These are phyloP conservation scores for Xylaria palmicola DNA, from an alignment of 495 filamentous ascomycete species.

Conservation along the genomic window DNA sequence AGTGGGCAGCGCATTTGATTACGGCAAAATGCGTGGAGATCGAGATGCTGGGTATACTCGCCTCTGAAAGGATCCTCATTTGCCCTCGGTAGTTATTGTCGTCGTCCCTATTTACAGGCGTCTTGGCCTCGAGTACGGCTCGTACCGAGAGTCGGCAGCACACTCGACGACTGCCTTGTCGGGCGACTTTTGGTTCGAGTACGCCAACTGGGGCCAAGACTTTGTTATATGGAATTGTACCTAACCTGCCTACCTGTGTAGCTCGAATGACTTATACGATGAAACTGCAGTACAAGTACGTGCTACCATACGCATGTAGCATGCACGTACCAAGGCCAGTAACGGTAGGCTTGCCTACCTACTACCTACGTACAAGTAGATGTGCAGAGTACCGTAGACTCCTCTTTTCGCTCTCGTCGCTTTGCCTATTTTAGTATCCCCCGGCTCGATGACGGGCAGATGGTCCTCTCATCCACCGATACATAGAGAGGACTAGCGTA, in stretches of 20 bases:
- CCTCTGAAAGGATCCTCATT: not conserved
- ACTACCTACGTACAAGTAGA: too few species aligned
- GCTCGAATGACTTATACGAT: constrained; percentile 2
- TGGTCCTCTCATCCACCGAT: not conserved
- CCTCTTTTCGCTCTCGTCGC: not conserved
- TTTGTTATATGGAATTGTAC: constrained; percentile 2
- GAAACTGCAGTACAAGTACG: too few species aligned
- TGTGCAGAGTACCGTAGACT: too few species aligned
- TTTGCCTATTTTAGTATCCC: constrained; percentile 12
- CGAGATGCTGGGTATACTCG: not conserved
- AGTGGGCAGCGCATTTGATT: not conserved
- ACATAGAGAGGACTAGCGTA: not conserved
- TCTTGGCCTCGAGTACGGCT: constrained; percentile 5
- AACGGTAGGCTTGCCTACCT: too few species aligned
- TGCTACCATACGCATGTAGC: too few species aligned
- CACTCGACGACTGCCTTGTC: constrained; percentile 13
- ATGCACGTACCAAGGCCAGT: not conserved
- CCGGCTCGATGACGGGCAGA: constrained; percentile 4
- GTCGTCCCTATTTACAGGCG: not conserved
- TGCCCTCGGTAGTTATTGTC: not conserved
- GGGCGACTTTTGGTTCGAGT: constrained; percentile 6
- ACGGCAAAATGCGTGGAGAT: constrained; percentile 1
- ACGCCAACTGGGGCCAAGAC: not conserved
- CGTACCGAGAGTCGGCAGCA: constrained; percentile 11
- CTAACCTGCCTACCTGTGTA: not conserved